Percentiles rank a stretch among this genome's conserved stretches.
Conservation (phyloP, 257 asterid genomes). For the Solanum etuberosum region DNA sequence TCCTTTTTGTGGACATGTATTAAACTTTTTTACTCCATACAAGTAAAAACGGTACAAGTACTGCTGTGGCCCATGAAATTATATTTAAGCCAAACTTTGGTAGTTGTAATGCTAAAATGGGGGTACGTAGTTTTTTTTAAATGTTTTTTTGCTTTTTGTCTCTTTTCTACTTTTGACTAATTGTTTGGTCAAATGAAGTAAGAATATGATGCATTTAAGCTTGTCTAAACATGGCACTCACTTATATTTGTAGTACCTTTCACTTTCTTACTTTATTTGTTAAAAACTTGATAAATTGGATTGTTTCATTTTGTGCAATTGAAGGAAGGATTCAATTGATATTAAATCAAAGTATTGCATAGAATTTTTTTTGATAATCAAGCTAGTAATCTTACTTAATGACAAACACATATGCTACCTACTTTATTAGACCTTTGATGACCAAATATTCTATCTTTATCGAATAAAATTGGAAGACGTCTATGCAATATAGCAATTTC, state of each 20-base stretch:
- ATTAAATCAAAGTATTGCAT: background rate
- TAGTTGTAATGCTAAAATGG: background rate
- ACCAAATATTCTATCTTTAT: too few species aligned
- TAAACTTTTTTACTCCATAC: background rate
- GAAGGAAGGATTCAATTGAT: background rate
- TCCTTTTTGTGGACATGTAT: background rate
- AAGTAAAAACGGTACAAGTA: background rate
- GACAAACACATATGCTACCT: background rate
- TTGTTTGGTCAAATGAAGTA: slow-evolving; percentile 2
- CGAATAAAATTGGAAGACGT: background rate
- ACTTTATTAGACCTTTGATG: background rate
- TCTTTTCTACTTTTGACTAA: background rate
- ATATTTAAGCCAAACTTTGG: background rate
- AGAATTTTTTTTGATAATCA: too few species aligned
- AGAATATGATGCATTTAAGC: background rate
- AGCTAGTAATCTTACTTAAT: too few species aligned
- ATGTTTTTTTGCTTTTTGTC: background rate
- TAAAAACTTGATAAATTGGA: background rate
- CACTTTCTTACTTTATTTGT: background rate
- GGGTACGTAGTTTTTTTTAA: too few species aligned
- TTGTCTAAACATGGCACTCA: background rate
- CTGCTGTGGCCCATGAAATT: background rate
- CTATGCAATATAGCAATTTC: background rate
- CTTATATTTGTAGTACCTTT: background rate
- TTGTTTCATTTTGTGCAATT: background rate